Evolutionary conservation across 306 rosid species (phyloP).

Genomic region (Pachyrhizus erosus): DNA sequence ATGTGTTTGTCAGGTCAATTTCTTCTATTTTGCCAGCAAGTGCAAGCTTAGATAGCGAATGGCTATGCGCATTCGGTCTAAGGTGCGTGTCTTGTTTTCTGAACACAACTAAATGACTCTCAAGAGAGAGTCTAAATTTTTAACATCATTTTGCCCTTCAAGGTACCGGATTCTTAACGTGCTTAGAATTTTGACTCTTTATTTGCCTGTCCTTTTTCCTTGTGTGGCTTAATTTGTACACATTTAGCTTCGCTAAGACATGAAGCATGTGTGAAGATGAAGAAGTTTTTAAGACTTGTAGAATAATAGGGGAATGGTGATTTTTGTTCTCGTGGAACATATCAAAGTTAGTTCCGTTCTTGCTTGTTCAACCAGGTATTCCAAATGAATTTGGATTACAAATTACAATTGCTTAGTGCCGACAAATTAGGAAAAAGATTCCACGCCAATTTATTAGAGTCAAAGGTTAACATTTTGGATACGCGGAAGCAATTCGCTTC

Average conservation of each 20-base stretch:
- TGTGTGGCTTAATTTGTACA: too few relatives aligned
- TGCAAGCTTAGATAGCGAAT: background rate
- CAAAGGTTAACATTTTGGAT: background rate
- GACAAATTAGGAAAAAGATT: background rate
- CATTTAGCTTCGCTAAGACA: background rate
- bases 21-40: background rate
- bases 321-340: background rate
- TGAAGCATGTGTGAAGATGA: too few relatives aligned
- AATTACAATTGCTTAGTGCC: background rate
- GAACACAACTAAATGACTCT: background rate
- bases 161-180: background rate
- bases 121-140: background rate
- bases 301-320: background rate
- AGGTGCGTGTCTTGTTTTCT: background rate
- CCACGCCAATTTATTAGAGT: background rate
- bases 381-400: background rate
- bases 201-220: too few relatives aligned
- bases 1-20: background rate
- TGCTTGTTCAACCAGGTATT: background rate
- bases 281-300: background rate
- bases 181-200: too few relatives aligned
- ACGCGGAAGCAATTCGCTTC: background rate
- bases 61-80: background rate
- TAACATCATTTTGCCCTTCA: background rate
- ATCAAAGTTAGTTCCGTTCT: background rate